Evolutionary conservation across 2,329 filamentous ascomycete genomes (phyloP), one percentile per base, ranked within the genome.

Genomic region (Talaromyces sp.): DNA sequence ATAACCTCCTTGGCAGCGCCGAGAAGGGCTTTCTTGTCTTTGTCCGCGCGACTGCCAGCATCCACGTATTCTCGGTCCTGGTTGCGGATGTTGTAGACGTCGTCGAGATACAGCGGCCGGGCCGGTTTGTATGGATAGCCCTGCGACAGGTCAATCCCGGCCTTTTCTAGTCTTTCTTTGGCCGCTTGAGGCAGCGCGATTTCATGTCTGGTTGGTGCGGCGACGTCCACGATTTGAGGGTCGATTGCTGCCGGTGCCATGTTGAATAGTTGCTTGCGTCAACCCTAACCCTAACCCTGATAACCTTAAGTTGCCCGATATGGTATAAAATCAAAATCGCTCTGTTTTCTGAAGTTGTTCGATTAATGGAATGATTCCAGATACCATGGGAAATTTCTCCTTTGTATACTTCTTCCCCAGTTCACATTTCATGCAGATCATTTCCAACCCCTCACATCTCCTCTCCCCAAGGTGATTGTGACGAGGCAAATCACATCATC

Each of bases 71-170:
- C 72, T 28, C 81, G 82, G 64, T 82, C 82, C 61, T 81, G 72
- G 71, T 84, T 79, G 19, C 88, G 78, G 69, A 92, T 88, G 55
- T 84, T 84, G 73, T 85, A 85, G 3, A 88, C 86, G 65, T 91
- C 88, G 61, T 92, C 85, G 0, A 91, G 77, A 66, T 86, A 91
- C 1, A 91, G 76, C 0, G 89, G 88, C 55, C 81, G 81, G 0
- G 85, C 82, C 1, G 88, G 88, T 0, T 88, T 84, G 67, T 91
- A 90, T 0, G 89, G 89, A 65, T 91, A 91, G 0, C 88, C 89
- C 0, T 84, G 76, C 0, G 86, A 88, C 2, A 91, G 78, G 69
- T 92, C 87, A 58, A 91, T 82, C 1, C 86, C 88, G 0, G 86
- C 87, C 64, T 88, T 90, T 66, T 85, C 83, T 0, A 91, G 79